Conservation (phyloP, 352 stramenopile species). For the Aphanomyces euteiches region DNA sequence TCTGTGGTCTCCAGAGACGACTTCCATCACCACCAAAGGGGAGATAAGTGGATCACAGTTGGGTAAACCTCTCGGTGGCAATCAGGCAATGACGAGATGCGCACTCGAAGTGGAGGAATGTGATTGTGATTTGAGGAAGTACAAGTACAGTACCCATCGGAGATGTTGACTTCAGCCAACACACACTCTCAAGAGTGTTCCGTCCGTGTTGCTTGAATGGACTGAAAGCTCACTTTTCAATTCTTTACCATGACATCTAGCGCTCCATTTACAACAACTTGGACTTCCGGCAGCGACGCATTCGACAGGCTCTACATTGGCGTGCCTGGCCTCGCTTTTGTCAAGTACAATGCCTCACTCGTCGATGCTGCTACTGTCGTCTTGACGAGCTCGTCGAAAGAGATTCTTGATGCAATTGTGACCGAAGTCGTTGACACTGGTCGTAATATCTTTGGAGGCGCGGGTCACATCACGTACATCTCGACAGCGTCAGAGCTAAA, state of each 20-base stretch:
- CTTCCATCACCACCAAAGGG: too few species aligned
- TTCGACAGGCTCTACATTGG: background rate
- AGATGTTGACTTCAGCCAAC: too few species aligned
- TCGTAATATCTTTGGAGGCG: background rate
- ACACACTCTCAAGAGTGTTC: too few species aligned
- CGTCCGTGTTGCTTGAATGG: too few species aligned
- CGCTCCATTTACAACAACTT: background rate
- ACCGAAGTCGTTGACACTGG: background rate
- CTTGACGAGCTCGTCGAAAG: background rate
- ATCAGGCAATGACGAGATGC: too few species aligned
- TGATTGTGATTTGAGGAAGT: too few species aligned
- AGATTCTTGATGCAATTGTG: constrained; percentile 2
- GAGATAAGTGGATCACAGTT: too few species aligned
- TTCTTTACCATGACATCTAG: background rate
- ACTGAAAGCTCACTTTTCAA: too few species aligned
- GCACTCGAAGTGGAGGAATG: too few species aligned
- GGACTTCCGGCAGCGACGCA: background rate
- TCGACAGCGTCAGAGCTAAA: constrained; percentile 3
- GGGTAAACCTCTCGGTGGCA: too few species aligned
- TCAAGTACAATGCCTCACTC: background rate
- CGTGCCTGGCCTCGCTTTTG: background rate
- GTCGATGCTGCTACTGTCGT: constrained; percentile 15
- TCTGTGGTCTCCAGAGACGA: too few species aligned
- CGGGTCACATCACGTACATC: background rate
- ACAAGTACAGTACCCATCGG: too few species aligned